A percentile compares a stretch with the other conserved stretches of the same genome.
Evolutionary conservation across 805 yeast genomes (phyloP).

Genomic region (Cyberlindnera petersonii): DNA sequence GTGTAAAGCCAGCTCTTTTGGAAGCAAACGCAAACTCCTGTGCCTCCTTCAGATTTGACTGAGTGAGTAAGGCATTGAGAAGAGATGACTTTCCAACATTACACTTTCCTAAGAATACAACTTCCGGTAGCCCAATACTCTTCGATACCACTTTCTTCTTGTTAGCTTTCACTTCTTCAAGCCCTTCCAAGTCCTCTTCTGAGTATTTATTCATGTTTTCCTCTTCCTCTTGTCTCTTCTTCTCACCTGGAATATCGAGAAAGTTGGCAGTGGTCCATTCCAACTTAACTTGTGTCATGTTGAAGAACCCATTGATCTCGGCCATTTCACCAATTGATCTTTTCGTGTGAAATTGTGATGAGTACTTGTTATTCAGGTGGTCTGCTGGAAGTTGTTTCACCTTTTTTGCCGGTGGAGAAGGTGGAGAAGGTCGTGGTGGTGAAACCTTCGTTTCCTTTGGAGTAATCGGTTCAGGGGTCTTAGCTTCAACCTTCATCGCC

Average conservation of each 20-base stretch:
- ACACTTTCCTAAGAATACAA: slow-evolving; percentile 73
- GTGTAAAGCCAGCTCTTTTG: slow-evolving; percentile 51
- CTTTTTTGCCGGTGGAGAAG: slow-evolving; percentile 2
- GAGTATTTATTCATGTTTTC: slow-evolving; percentile 9
- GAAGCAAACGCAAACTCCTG: slow-evolving; percentile 49
- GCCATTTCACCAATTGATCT: slow-evolving; percentile 25
- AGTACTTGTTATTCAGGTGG: slow-evolving; percentile 18
- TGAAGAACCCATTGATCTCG: slow-evolving; percentile 40
- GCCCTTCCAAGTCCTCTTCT: slow-evolving; percentile 15
- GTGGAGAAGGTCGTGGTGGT: too few relatives aligned
- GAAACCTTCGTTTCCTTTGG: background rate
- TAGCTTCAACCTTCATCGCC: too few relatives aligned
- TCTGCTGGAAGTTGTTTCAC: slow-evolving; percentile 12
- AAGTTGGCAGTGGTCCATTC: slow-evolving; percentile 61
- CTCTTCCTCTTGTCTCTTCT: slow-evolving; percentile 27
- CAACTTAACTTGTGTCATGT: slow-evolving; percentile 39
- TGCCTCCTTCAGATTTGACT: slow-evolving; percentile 29
- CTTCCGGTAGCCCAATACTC: slow-evolving; percentile 56
- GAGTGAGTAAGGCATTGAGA: slow-evolving; percentile 55
- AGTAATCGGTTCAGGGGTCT: too few relatives aligned
- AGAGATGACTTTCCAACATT: slow-evolving; percentile 86
- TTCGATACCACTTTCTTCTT: slow-evolving; percentile 6
- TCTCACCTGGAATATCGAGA: slow-evolving; percentile 55
- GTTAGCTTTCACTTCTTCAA: slow-evolving; percentile 1
- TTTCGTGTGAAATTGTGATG: slow-evolving; percentile 10